These are phyloP conservation scores for Pinus taeda DNA, from an alignment of 75 land plant genomes.

Conservation along the genomic window DNA sequence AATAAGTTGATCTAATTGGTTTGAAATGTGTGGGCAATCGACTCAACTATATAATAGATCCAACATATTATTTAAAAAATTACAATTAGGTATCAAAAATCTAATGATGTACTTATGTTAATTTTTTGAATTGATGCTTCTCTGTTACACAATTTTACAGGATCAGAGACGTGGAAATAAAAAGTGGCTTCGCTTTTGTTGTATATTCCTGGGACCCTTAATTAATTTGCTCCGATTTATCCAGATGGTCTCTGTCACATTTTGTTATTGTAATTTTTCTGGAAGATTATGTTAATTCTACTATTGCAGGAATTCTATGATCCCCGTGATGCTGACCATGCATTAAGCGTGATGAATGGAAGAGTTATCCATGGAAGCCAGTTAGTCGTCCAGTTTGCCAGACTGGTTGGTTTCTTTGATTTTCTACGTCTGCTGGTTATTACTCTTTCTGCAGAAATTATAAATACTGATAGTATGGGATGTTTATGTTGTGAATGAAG, in stretches of 20 bases:
- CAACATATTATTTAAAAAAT: too few species aligned
- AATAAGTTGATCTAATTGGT: too few species aligned
- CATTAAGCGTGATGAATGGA: background rate
- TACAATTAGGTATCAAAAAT: too few species aligned
- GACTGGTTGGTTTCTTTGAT: background rate
- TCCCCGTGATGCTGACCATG: background rate
- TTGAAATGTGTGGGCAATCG: too few species aligned
- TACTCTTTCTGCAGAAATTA: background rate
- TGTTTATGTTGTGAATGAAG: background rate
- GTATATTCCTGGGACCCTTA: background rate
- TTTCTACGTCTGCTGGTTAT: background rate
- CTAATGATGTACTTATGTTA: background rate
- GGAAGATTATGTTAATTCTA: background rate
- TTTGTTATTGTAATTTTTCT: background rate
- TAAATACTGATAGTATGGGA: background rate
- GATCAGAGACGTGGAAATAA: background rate
- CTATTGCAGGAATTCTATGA: background rate
- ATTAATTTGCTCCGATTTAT: background rate
- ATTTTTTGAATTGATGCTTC: background rate
- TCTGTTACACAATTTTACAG: background rate
- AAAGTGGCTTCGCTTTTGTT: slow-evolving; percentile 4
- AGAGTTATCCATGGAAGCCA: background rate
- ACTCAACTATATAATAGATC: too few species aligned
- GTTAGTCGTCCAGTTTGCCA: background rate
- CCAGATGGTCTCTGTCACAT: background rate